Evolutionary conservation across 306 rosid species (phyloP), one percentile per base, ranked within the genome.

Genomic region (Fagus sylvatica): DNA sequence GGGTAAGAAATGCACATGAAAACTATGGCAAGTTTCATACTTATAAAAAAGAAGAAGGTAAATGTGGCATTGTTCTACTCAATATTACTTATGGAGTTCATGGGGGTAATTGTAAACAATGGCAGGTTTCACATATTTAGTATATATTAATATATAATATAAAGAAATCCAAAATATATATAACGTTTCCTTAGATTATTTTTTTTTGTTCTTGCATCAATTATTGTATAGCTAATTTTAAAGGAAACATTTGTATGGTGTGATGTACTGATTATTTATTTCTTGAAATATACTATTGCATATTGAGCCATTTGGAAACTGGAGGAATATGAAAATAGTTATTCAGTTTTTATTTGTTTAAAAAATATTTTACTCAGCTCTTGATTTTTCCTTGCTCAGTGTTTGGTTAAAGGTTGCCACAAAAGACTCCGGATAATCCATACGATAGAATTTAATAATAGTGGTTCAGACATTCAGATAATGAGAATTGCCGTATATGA

Each of bases 361-460:
- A 10, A 46, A 46, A 46, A 46, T 10, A 46, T 46, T 46, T 46
- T 46, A 10, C 51, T 46, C 51, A 10, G 51, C 51, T 74, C 71
- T 13, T 19, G 2, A 74, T 56, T 34, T 56, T 70, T 80, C 70
- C 19, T 76, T 73, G 74, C 57, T 73, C 56, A 95, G 98, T 92
- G 97, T 75, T 89, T 95, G 84, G 98, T 94, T 51, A 95, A 92
- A 86, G 98, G 98, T 74, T 91, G 98, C 83, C 98, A 95, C 85
- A 91, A 80, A 90, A 89, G 98, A 80, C 87, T 95, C 53, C 95
- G 98, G 12, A 79, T 95, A 16, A 85, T 95, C 78, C 98, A 92
- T 57, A 95, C 98, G 41, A 91, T 95, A 78, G 98, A 95, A 78
- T 92, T 95, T 84, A 84, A 41, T 51, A 79, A 90, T 40, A 93